These are phyloP conservation scores for Leptographium lundbergii DNA, from an alignment of 2,329 filamentous ascomycete species.

Conservation along the genomic window DNA sequence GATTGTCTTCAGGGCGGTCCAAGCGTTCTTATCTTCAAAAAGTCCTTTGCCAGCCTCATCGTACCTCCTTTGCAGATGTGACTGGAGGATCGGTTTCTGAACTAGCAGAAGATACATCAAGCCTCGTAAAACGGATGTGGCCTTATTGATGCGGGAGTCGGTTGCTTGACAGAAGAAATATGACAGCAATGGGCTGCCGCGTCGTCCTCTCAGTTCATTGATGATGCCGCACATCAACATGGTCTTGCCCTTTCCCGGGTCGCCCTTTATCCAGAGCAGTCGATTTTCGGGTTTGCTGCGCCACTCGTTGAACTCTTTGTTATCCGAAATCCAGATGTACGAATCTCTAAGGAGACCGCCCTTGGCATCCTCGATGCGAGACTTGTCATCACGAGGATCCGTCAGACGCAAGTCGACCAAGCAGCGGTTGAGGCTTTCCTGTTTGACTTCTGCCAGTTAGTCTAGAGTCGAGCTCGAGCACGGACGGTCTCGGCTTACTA, in stretches of 20 bases:
- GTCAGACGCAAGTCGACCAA: neutral
- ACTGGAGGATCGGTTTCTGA: neutral
- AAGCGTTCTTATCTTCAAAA: neutral
- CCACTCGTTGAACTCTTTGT: neutral
- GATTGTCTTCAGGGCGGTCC: neutral
- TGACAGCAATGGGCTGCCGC: neutral
- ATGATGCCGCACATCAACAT: neutral
- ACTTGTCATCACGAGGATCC: neutral
- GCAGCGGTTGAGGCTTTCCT: neutral
- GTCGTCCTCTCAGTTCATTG: neutral
- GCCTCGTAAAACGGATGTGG: neutral
- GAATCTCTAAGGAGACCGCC: neutral
- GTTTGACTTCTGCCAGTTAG: neutral
- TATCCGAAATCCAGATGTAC: neutral
- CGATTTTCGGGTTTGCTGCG: neutral
- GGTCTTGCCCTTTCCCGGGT: neutral
- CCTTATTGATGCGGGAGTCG: neutral
- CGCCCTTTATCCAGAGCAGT: neutral
- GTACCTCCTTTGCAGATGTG: neutral
- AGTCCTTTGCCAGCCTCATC: neutral
- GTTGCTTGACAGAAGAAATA: neutral
- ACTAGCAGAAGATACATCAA: neutral
- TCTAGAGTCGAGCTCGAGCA: neutral
- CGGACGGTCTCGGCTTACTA: neutral
- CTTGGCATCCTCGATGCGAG: neutral